phyloP scores from a whole-genome alignment of 441 rosid species.

The Gossypium lobatum region DNA sequence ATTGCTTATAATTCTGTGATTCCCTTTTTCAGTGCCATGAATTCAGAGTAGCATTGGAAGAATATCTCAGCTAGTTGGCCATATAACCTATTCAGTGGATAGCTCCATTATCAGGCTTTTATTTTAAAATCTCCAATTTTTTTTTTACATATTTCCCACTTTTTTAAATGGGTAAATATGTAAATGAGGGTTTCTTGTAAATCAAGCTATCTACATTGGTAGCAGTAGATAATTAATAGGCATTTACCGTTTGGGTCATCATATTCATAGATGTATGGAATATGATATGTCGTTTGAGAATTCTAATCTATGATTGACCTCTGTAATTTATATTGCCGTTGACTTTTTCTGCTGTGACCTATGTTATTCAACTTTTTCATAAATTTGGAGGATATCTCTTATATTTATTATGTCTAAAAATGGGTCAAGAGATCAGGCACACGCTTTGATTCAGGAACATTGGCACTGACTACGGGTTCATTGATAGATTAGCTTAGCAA shows the following conservation, averaged over 20 bases:
- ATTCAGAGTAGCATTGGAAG: slow-evolving; percentile 2
- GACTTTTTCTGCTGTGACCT: background rate
- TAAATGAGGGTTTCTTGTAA: slow-evolving; percentile 9
- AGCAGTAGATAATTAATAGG: background rate
- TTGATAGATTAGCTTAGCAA: background rate
- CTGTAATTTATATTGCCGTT: background rate
- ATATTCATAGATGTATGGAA: background rate
- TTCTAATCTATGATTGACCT: background rate
- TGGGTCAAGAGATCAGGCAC: background rate
- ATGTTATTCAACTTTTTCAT: background rate
- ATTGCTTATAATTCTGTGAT: slow-evolving; percentile 7
- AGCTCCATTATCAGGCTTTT: slow-evolving; percentile 13
- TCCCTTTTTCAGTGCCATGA: background rate
- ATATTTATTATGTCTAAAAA: background rate
- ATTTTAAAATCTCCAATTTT: background rate
- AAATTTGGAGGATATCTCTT: background rate
- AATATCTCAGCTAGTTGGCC: slow-evolving; percentile 9
- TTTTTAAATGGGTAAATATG: slow-evolving; percentile 15
- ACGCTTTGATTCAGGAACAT: background rate
- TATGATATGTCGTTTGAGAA: background rate
- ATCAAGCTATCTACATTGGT: slow-evolving; percentile 4
- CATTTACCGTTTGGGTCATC: background rate
- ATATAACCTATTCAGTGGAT: slow-evolving; percentile 34
- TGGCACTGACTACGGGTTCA: background rate
- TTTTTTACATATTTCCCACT: slow-evolving; percentile 4